A percentile compares a stretch with the other conserved stretches of the same genome.
Evolutionary conservation across 2,329 filamentous ascomycete species (phyloP).

Genomic region (Fusarium citri): DNA sequence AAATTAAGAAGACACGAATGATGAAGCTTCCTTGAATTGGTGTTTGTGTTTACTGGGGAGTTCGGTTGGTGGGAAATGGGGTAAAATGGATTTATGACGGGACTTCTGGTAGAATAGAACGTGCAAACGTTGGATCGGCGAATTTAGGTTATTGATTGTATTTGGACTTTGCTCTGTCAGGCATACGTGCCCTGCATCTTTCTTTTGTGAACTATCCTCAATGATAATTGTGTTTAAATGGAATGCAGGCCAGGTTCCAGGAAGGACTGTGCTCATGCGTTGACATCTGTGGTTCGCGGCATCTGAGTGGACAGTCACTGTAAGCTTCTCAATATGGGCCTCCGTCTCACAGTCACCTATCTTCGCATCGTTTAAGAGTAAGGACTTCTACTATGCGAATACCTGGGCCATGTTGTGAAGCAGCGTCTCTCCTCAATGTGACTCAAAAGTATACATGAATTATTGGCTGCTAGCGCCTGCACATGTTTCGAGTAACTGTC

Average conservation of each 20-base stretch:
- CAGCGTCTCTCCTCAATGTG: neutral
- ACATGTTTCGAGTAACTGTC: neutral
- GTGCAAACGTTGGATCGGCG: conserved; percentile 3
- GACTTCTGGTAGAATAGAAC: neutral
- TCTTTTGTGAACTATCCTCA: fast-evolving
- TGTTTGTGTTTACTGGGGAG: neutral
- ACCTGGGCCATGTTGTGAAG: neutral
- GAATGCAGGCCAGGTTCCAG: fast-evolving
- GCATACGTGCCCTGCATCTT: fast-evolving
- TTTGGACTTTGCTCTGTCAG: neutral
- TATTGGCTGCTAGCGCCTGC: neutral
- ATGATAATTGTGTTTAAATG: neutral
- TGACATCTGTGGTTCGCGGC: neutral
- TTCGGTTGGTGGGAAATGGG: neutral
- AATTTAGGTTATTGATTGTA: neutral
- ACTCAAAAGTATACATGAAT: neutral
- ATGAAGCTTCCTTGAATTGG: conserved; percentile 16
- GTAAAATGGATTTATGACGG: neutral
- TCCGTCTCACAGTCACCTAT: neutral
- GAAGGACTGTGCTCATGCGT: neutral
- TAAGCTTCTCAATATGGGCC: fast-evolving
- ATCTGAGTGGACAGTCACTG: neutral
- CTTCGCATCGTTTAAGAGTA: neutral
- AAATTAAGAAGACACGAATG: conserved; percentile 24
- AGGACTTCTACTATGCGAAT: fast-evolving